Conservation (phyloP, 2,329 filamentous ascomycete species). For the Trichoderma guizhouense region DNA sequence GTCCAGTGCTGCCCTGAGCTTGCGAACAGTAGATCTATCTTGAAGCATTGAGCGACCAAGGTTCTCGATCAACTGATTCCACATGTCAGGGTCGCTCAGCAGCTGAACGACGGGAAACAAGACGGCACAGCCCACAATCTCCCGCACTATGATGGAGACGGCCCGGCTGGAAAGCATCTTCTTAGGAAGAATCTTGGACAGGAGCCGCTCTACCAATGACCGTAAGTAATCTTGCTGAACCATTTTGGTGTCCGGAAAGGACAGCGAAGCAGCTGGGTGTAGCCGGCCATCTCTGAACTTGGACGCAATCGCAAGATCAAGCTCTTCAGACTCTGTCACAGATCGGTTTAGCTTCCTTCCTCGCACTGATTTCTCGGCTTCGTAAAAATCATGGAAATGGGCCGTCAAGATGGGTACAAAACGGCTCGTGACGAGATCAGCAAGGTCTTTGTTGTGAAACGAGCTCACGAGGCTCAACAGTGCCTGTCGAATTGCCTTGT, state of each 20-base stretch:
- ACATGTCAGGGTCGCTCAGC: constrained; percentile 88
- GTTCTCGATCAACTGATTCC: constrained; percentile 94
- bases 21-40: constrained; percentile 91
- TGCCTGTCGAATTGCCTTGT: constrained; percentile 71
- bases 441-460: constrained; percentile 72
- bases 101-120: constrained; percentile 76
- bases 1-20: constrained; percentile 85
- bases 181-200: constrained; percentile 72
- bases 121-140: constrained; percentile 91
- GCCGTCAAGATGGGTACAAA: constrained; percentile 84
- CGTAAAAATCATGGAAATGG: constrained; percentile 86
- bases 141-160: constrained; percentile 76
- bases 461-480: constrained; percentile 69
- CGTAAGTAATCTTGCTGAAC: constrained; percentile 88
- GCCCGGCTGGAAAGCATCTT: constrained; percentile 74
- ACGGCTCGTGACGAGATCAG: constrained; percentile 75
- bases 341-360: constrained; percentile 84
- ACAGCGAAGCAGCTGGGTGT: constrained; percentile 79
- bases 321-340: constrained; percentile 92
- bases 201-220: constrained; percentile 64
- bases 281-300: constrained; percentile 88
- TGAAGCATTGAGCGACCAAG: constrained; percentile 84
- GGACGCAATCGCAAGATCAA: constrained; percentile 91
- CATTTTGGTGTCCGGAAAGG: constrained; percentile 78
- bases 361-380: constrained; percentile 81